Percentiles rank a stretch among this genome's conserved stretches.
phyloP scores from a whole-genome alignment of 2,329 filamentous ascomycete genomes.

The Chrysosporium queenslandicum region DNA sequence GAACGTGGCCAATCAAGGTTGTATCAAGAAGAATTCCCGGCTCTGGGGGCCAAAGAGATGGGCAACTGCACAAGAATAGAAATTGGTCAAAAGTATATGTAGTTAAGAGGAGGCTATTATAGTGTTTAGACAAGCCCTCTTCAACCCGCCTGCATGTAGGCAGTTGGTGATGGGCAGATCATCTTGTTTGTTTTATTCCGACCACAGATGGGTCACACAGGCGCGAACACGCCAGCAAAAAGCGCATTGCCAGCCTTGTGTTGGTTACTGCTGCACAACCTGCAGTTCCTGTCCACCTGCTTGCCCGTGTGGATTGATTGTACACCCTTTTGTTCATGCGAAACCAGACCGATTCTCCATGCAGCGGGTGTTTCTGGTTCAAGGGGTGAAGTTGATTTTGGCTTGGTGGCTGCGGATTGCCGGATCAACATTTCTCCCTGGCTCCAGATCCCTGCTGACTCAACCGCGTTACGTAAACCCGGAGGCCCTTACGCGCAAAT shows the following conservation, averaged over 20 bases:
- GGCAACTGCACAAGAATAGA: not conserved
- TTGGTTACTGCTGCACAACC: not conserved
- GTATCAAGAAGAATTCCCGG: not conserved
- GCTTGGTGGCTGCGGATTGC: too few species aligned
- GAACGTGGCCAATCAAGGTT: conserved; percentile 11
- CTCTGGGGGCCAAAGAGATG: not conserved
- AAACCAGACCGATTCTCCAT: too few species aligned
- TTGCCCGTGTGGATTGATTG: too few species aligned
- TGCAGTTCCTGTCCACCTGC: too few species aligned
- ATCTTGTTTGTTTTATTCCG: too few species aligned
- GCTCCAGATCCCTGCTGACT: not conserved
- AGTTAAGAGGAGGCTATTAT: not conserved
- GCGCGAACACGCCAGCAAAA: not conserved
- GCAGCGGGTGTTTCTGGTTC: too few species aligned
- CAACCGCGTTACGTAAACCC: not conserved
- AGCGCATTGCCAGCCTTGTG: not conserved
- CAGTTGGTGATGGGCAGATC: too few species aligned
- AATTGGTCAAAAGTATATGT: not conserved
- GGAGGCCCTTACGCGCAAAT: not conserved
- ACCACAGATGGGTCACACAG: too few species aligned
- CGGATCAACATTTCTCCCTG: not conserved
- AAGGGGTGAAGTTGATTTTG: too few species aligned
- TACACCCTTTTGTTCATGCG: too few species aligned
- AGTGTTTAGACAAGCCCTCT: not conserved
- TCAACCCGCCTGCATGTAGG: too few species aligned